phyloP scores from a whole-genome alignment of 768 basidiomycete species.

The Obba rivulosa region DNA sequence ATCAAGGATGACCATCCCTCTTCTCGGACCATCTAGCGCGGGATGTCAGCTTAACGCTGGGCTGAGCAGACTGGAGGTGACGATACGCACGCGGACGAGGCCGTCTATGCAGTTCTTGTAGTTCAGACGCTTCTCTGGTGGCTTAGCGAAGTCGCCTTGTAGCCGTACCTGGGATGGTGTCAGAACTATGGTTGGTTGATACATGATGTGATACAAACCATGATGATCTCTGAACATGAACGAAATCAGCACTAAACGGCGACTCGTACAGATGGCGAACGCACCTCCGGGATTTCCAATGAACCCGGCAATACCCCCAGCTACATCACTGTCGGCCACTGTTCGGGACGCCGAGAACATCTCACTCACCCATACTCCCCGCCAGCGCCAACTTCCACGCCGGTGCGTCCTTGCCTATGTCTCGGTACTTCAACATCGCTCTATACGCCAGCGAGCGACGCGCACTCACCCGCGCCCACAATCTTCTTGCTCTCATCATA shows the following conservation, averaged over 20 bases:
- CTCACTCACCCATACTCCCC: slow-evolving; percentile 75
- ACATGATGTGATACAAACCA: slow-evolving; percentile 12
- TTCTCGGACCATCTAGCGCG: slow-evolving; percentile 75
- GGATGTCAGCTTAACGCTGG: slow-evolving; percentile 6
- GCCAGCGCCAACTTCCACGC: slow-evolving; percentile 79
- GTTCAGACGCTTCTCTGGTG: slow-evolving; percentile 82
- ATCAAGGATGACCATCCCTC: slow-evolving; percentile 73
- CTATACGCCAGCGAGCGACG: background rate
- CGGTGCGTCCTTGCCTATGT: slow-evolving; percentile 53
- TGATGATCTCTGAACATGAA: slow-evolving; percentile 21
- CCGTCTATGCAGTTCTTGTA: slow-evolving; percentile 91
- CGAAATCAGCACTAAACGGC: slow-evolving; percentile 1
- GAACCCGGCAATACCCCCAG: slow-evolving; percentile 80
- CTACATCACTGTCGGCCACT: slow-evolving; percentile 28
- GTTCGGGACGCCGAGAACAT: background rate
- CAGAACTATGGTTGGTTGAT: background rate
- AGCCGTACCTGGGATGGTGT: slow-evolving; percentile 53
- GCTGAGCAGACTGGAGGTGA: slow-evolving; percentile 3
- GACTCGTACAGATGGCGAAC: slow-evolving; percentile 10
- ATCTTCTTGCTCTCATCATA: slow-evolving; percentile 89
- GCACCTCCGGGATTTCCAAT: slow-evolving; percentile 85
- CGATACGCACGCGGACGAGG: slow-evolving; percentile 63
- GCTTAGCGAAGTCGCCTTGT: slow-evolving; percentile 88
- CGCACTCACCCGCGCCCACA: slow-evolving; percentile 52
- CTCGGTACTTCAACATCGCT: background rate